These are phyloP conservation scores for Saitozyma podzolica DNA, from an alignment of 768 basidiomycete genomes.

Conservation along the genomic window DNA sequence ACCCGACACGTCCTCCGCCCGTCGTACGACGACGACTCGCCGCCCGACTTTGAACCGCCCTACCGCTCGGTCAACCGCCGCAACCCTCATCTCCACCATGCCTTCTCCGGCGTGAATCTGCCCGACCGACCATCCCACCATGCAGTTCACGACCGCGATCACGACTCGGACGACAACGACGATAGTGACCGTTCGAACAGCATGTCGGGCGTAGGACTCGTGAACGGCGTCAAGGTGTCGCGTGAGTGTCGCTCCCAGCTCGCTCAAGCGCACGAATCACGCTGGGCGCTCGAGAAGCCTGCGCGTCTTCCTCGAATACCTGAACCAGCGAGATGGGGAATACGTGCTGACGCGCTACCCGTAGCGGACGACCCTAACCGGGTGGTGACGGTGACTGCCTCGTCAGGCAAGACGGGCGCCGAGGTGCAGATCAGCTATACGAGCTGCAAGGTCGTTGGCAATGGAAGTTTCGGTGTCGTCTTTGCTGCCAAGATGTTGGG, in stretches of 20 bases:
- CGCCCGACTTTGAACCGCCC: not conserved
- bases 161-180: not conserved
- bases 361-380: conserved; percentile 85
- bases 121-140: not conserved
- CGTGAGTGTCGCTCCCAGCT: conserved; percentile 33
- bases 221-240: conserved; percentile 51
- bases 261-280: not conserved
- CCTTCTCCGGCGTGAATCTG: too few relatives aligned
- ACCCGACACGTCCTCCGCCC: not conserved
- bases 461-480: conserved; percentile 98
- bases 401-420: conserved; percentile 89
- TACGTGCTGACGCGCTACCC: conserved; percentile 7
- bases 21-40: not conserved
- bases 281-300: not conserved
- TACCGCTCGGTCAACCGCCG: too few relatives aligned
- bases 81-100: too few relatives aligned
- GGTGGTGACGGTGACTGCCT: conserved; percentile 91
- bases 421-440: conserved; percentile 88
- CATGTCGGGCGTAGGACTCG: conserved; percentile 46
- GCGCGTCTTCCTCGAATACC: not conserved
- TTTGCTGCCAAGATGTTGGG: conserved; percentile 85
- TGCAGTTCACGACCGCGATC: not conserved
- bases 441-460: conserved; percentile 97
- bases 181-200: not conserved
- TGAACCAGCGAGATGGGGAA: not conserved